Percentiles rank a stretch among this genome's conserved stretches.
These are phyloP conservation scores for Bryum argenteum DNA, from an alignment of 225 moss, liverwort and hornwort species.

Conservation along the genomic window DNA sequence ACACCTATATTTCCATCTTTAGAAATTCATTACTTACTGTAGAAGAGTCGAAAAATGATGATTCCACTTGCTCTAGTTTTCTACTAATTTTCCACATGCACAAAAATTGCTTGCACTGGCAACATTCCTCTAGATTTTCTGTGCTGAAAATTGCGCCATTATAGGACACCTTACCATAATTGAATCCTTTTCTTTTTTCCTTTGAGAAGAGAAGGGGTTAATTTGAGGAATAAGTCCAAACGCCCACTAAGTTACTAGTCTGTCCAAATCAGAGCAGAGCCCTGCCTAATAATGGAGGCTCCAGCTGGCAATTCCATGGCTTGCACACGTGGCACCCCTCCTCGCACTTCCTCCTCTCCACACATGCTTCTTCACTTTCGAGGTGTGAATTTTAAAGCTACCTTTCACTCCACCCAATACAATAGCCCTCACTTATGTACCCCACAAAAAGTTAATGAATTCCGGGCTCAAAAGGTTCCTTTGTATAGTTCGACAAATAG, in stretches of 20 bases:
- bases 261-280: not conserved
- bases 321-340: slow-evolving; percentile 12
- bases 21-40: no score
- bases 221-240: not conserved
- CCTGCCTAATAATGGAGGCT: slow-evolving; percentile 39
- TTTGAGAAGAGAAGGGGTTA: not conserved
- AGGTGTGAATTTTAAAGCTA: not conserved
- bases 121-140: no score
- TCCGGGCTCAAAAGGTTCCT: not conserved
- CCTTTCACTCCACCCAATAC: not conserved
- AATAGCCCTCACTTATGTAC: not conserved
- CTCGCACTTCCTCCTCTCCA: not conserved
- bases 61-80: no score
- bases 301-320: not conserved
- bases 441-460: not conserved
- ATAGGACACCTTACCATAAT: no score
- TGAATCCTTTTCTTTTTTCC: no score
- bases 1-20: no score
- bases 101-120: no score
- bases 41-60: no score
- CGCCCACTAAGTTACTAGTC: not conserved
- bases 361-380: slow-evolving; percentile 1
- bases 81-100: no score
- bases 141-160: no score
- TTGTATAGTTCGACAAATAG: no score